Conservation (phyloP, 2,329 filamentous ascomycete species). For the Thelonectria blattea region DNA sequence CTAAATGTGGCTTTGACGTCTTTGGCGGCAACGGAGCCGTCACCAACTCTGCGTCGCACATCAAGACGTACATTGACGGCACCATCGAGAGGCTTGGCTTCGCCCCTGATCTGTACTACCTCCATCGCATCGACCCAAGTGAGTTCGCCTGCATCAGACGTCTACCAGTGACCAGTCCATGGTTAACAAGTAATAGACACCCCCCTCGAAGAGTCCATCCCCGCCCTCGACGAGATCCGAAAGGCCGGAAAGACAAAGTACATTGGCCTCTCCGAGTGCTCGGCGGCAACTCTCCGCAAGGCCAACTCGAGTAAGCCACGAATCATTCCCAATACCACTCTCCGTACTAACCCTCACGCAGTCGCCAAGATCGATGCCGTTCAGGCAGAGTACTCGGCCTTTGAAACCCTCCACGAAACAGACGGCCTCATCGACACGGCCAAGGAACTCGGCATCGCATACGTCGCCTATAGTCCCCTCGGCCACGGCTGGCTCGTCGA, state of each 20-base stretch:
- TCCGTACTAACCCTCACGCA: conserved; percentile 21
- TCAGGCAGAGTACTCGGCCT: conserved; percentile 54
- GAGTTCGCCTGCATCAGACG: conserved; percentile 17
- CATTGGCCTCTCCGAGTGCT: conserved; percentile 55
- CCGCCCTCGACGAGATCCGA: conserved; percentile 53
- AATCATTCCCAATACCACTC: neutral
- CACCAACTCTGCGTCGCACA: conserved; percentile 54
- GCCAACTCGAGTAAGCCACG: conserved; percentile 48
- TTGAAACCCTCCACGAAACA: conserved; percentile 49
- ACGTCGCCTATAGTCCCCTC: conserved; percentile 53
- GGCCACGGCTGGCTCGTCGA: conserved; percentile 56
- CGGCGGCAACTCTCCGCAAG: conserved; percentile 50
- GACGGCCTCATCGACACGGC: conserved; percentile 49
- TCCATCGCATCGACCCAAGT: conserved; percentile 54
- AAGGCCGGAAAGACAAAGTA: conserved; percentile 55
- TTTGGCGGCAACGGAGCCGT: conserved; percentile 42
- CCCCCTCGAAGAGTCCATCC: conserved; percentile 54
- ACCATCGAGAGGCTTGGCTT: conserved; percentile 56
- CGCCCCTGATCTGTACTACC: conserved; percentile 52
- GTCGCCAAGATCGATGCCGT: conserved; percentile 55
- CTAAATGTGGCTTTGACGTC: conserved; percentile 52
- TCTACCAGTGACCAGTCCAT: no score
- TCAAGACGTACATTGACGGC: conserved; percentile 55
- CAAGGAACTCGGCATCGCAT: conserved; percentile 49
- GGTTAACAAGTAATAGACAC: conserved; percentile 38